Conservation (phyloP, 1,139 yeast species). For the Saccharomyces uvarum region DNA sequence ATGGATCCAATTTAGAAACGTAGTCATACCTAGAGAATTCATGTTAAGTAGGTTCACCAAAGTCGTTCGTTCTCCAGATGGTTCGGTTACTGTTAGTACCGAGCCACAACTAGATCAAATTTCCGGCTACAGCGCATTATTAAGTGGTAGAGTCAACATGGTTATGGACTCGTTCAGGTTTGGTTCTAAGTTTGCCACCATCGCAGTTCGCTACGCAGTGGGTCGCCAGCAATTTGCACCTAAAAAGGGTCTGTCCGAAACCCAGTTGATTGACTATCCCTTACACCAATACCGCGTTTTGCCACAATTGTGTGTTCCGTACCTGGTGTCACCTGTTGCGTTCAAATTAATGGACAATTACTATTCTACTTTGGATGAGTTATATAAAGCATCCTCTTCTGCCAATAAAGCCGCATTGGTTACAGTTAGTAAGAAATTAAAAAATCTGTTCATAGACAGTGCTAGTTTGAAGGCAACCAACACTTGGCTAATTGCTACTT, state of each 20-base stretch:
- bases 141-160: constrained; percentile 87
- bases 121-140: constrained; percentile 69
- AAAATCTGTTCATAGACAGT: constrained; percentile 74
- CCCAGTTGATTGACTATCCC: constrained; percentile 71
- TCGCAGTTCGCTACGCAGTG: constrained; percentile 82
- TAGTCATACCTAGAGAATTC: constrained; percentile 72
- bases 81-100: constrained; percentile 47
- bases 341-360: constrained; percentile 52
- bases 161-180: constrained; percentile 76
- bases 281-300: constrained; percentile 79
- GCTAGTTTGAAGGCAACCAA: constrained; percentile 85
- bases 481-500: constrained; percentile 75
- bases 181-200: constrained; percentile 71
- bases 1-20: constrained; percentile 83
- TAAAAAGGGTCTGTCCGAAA: constrained; percentile 35
- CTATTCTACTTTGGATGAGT: constrained; percentile 42
- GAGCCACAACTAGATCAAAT: constrained; percentile 77
- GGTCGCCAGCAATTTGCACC: constrained; percentile 78
- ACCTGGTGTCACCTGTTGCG: constrained; percentile 70
- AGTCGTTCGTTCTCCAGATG: constrained; percentile 48
- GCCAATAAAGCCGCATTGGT: constrained; percentile 45
- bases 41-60: constrained; percentile 77
- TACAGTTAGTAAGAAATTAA: constrained; percentile 41
- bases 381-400: constrained; percentile 46
- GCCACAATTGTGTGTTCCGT: constrained; percentile 74